Evolutionary conservation across 345 rosid species (phyloP).

Genomic region (Rhizophora mangle): DNA sequence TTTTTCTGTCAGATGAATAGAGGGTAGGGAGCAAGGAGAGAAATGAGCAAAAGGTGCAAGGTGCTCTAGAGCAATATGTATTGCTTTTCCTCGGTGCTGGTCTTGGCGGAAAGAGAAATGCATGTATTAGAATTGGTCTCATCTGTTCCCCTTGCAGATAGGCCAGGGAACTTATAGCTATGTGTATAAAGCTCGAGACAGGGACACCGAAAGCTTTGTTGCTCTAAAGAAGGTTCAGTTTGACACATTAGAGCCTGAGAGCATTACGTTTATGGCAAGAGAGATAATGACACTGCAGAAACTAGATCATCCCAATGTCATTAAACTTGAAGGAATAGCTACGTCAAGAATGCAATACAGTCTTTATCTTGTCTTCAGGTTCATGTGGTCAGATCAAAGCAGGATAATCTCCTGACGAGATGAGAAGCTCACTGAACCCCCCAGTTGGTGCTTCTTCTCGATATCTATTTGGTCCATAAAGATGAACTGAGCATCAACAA

Average conservation of each 20-base stretch:
- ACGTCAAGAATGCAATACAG: slow-evolving; percentile 92
- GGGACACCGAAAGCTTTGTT: slow-evolving; percentile 65
- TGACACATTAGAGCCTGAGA: slow-evolving; percentile 77
- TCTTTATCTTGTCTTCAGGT: slow-evolving; percentile 74
- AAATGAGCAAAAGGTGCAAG: too few relatives aligned
- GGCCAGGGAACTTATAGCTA: slow-evolving; percentile 95
- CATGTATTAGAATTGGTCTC: background rate
- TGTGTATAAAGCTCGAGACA: slow-evolving; percentile 79
- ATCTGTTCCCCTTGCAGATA: slow-evolving; percentile 37
- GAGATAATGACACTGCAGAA: slow-evolving; percentile 70
- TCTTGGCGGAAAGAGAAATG: too few relatives aligned
- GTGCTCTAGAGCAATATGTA: too few relatives aligned
- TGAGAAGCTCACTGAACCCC: slow-evolving; percentile 62
- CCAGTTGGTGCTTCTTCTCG: slow-evolving; percentile 39
- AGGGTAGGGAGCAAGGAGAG: too few relatives aligned
- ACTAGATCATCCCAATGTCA: slow-evolving; percentile 75
- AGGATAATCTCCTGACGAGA: slow-evolving; percentile 62
- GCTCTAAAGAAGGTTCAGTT: slow-evolving; percentile 88
- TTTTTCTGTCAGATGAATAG: too few relatives aligned
- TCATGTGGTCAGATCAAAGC: slow-evolving; percentile 67
- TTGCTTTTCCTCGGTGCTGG: too few relatives aligned
- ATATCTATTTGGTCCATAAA: background rate
- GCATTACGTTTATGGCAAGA: slow-evolving; percentile 90
- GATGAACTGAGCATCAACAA: background rate
- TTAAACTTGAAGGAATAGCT: slow-evolving; percentile 80